phyloP scores from a whole-genome alignment of 257 asterid species.

The Primulina eburnea region DNA sequence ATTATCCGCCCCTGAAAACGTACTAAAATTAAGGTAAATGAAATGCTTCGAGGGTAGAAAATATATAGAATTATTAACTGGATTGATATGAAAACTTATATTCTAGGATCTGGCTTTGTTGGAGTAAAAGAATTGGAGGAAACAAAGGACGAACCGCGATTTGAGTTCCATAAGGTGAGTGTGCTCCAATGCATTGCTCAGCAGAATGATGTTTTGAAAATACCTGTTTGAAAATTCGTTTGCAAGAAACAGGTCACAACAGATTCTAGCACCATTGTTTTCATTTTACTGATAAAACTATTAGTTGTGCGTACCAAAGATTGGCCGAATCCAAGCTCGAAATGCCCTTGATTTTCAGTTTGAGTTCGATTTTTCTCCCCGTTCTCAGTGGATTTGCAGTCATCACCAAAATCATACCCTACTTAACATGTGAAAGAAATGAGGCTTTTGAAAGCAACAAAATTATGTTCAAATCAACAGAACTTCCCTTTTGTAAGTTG shows the following conservation, averaged over 20 bases:
- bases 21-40: not conserved
- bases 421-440: not conserved
- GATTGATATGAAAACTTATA: not conserved
- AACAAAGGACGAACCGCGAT: constrained; percentile 34
- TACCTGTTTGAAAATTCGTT: constrained; percentile 34
- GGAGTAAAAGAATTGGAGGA: not conserved
- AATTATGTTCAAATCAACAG: constrained; percentile 6
- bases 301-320: constrained; percentile 34
- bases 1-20: constrained; percentile 61
- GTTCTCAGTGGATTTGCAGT: constrained; percentile 35
- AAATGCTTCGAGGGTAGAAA: not conserved
- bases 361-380: constrained; percentile 36
- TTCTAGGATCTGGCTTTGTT: not conserved
- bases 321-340: constrained; percentile 53
- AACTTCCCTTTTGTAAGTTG: not conserved
- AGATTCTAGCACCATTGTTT: not conserved
- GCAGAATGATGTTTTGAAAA: constrained; percentile 50
- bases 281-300: not conserved
- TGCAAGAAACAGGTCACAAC: not conserved
- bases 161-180: constrained; percentile 49
- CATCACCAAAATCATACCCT: constrained; percentile 33
- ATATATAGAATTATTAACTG: not conserved
- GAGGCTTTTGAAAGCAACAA: not conserved
- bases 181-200: constrained; percentile 47
- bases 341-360: constrained; percentile 37